Evolutionary conservation across 371 early-diverging fungal genomes (phyloP).

Genomic region (Nematocida sp.): DNA sequence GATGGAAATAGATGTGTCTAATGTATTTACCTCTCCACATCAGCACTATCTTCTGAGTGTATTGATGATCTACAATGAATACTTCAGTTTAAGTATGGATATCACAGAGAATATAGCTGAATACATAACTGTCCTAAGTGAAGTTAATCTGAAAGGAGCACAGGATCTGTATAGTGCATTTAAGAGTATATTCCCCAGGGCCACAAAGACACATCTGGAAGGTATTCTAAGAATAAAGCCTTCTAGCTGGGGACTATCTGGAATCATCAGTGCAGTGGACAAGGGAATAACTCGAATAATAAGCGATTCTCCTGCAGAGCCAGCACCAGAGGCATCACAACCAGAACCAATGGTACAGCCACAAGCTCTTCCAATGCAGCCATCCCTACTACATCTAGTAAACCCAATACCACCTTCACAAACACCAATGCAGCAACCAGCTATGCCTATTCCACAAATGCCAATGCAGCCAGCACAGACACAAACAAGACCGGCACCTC

Average conservation of each 20-base stretch:
- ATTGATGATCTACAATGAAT: background rate
- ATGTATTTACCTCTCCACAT: background rate
- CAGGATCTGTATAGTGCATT: constrained; percentile 32
- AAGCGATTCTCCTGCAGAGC: background rate
- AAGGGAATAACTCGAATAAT: constrained; percentile 36
- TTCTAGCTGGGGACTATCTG: constrained; percentile 28
- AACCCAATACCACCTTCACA: background rate
- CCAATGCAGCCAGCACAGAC: background rate
- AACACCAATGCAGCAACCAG: background rate
- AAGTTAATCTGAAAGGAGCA: background rate
- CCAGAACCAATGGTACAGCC: background rate
- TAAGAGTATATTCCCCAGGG: constrained; percentile 10
- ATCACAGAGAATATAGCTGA: background rate
- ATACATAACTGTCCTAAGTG: background rate
- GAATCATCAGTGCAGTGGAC: constrained; percentile 36
- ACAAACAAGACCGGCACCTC: background rate
- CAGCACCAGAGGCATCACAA: background rate
- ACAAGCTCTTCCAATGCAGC: background rate
- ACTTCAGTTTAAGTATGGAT: background rate
- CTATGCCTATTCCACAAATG: background rate
- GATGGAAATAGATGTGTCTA: background rate
- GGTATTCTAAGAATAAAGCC: background rate
- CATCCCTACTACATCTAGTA: background rate
- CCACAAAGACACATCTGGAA: constrained; percentile 15
- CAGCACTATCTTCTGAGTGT: no score